Percentiles rank a stretch among this genome's conserved stretches.
These are phyloP conservation scores for Ceratopteris richardii DNA, from an alignment of 75 land plant species.

Conservation along the genomic window DNA sequence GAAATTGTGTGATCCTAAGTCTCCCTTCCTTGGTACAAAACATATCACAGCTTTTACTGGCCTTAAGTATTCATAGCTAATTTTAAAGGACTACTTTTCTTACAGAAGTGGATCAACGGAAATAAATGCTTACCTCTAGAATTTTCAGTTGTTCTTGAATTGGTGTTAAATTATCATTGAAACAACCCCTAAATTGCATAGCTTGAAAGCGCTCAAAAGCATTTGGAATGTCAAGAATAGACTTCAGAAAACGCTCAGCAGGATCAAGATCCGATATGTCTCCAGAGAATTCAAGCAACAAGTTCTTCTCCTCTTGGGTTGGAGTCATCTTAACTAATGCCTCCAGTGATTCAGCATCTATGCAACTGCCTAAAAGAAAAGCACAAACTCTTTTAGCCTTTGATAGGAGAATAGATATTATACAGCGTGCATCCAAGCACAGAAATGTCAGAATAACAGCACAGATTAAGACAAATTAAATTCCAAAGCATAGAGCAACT, in stretches of 20 bases:
- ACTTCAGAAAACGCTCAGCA: slow-evolving; percentile 71
- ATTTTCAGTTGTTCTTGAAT: slow-evolving; percentile 46
- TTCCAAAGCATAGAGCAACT: too few relatives aligned
- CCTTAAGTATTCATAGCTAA: too few relatives aligned
- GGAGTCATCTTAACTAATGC: slow-evolving; percentile 79
- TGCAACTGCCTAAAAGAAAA: slow-evolving; percentile 54
- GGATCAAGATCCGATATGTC: slow-evolving; percentile 50
- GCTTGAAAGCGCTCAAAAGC: slow-evolving; percentile 62
- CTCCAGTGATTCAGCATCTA: slow-evolving; percentile 59
- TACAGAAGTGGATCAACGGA: too few relatives aligned
- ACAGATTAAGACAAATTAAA: too few relatives aligned
- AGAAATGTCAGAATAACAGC: too few relatives aligned
- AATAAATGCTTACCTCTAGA: slow-evolving; percentile 67
- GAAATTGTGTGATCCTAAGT: too few relatives aligned
- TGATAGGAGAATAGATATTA: too few relatives aligned
- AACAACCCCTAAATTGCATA: slow-evolving; percentile 52
- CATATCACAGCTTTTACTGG: too few relatives aligned
- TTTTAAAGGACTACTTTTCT: too few relatives aligned
- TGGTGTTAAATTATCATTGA: slow-evolving; percentile 47
- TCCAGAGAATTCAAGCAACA: slow-evolving; percentile 48
- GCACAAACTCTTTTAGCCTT: too few relatives aligned
- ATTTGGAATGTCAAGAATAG: slow-evolving; percentile 60
- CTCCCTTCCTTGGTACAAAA: too few relatives aligned
- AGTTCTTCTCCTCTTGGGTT: slow-evolving; percentile 67
- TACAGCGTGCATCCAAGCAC: too few relatives aligned